A percentile compares a stretch with the other conserved stretches of the same genome.
These are phyloP conservation scores for Vickermania spadyakhi DNA, from an alignment of 208 protist species.

Conservation along the genomic window DNA sequence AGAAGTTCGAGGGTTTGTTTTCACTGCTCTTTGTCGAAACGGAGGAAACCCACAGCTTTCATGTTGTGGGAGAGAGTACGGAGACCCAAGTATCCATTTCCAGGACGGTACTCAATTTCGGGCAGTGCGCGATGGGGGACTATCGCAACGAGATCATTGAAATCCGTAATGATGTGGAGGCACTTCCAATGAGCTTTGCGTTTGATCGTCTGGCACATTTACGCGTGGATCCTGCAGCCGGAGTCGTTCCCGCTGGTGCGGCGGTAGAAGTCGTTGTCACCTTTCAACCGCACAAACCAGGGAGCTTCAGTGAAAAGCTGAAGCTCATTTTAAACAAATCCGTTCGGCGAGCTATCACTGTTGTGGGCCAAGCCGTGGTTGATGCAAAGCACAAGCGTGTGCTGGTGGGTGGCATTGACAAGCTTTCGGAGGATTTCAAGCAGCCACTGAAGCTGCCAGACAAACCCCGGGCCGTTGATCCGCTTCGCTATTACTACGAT, in stretches of 20 bases:
- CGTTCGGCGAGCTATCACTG: conserved; percentile 24
- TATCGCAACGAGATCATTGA: conserved; percentile 26
- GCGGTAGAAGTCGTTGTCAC: conserved; percentile 37
- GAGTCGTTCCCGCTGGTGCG: conserved; percentile 35
- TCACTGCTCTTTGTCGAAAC: conserved; percentile 80
- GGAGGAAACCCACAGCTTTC: conserved; percentile 72
- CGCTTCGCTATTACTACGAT: background rate
- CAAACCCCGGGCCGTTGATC: conserved; percentile 1
- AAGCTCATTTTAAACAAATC: conserved; percentile 68
- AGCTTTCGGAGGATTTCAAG: conserved; percentile 55
- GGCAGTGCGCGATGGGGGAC: conserved; percentile 42
- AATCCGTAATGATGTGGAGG: conserved; percentile 64
- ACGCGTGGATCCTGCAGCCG: conserved; percentile 26
- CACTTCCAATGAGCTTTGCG: conserved; percentile 66
- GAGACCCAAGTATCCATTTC: conserved; percentile 61
- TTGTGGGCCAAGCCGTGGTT: conserved; percentile 38
- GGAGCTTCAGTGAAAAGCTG: conserved; percentile 49
- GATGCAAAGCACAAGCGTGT: conserved; percentile 5
- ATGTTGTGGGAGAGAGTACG: conserved; percentile 51
- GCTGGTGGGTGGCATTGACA: conserved; percentile 25
- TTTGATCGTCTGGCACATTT: conserved; percentile 79
- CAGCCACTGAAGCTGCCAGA: conserved; percentile 7
- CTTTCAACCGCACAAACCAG: conserved; percentile 80
- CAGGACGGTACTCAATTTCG: conserved; percentile 69
- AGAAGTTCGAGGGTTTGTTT: conserved; percentile 63